Evolutionary conservation across 495 filamentous ascomycete species (phyloP).

Genomic region (Aspergillus leporis): DNA sequence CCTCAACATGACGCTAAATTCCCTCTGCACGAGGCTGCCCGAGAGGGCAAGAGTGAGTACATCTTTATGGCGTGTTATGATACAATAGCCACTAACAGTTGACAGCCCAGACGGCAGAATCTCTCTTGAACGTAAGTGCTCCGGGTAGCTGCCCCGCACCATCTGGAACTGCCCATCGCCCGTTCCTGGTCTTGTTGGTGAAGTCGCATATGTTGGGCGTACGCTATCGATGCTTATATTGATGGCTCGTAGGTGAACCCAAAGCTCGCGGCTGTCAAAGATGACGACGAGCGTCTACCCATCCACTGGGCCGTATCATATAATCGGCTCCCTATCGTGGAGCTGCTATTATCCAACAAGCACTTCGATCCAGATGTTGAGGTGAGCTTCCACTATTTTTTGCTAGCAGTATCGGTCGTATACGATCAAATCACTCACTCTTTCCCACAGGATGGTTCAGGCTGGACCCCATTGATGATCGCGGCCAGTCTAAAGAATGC

Average conservation of each 20-base stretch:
- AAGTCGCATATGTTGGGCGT: background rate
- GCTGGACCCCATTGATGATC: conserved; percentile 97
- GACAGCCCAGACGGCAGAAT: conserved; percentile 68
- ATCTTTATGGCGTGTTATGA: conserved; percentile 11
- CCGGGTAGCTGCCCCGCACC: conserved; percentile 34
- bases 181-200: background rate
- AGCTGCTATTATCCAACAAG: conserved; percentile 64
- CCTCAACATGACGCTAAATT: conserved; percentile 58
- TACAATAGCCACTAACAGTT: conserved; percentile 11
- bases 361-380: conserved; percentile 87
- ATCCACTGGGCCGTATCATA: conserved; percentile 94
- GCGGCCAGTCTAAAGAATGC: conserved; percentile 73
- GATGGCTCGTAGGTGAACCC: conserved; percentile 64
- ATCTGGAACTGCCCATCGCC: conserved; percentile 4
- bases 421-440: background rate
- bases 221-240: background rate
- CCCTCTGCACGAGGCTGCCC: conserved; percentile 83
- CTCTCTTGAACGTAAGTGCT: conserved; percentile 66
- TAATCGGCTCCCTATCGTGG: conserved; percentile 73
- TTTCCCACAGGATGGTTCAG: conserved; percentile 71
- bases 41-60: conserved; percentile 79
- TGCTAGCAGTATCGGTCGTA: background rate
- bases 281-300: conserved; percentile 87
- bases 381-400: conserved; percentile 42
- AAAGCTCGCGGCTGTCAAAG: conserved; percentile 69